phyloP scores from a whole-genome alignment of 495 filamentous ascomycete genomes.

The Lichenothelia convexa region DNA sequence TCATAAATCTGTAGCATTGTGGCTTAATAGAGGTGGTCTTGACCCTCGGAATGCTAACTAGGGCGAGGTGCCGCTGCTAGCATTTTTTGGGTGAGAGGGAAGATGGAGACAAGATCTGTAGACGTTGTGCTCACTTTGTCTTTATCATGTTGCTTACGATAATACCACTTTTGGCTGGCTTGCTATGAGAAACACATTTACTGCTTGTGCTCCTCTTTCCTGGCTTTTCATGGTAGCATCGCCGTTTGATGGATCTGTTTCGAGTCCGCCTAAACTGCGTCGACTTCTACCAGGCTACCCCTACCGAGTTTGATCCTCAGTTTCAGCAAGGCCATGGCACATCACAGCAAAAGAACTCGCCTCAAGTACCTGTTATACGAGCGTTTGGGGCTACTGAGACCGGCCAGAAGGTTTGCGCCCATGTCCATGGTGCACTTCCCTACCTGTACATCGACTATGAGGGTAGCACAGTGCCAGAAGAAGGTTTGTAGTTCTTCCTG shows the following conservation, averaged over 20 bases:
- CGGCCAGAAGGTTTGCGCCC: slow-evolving; percentile 89
- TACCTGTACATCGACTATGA: slow-evolving; percentile 85
- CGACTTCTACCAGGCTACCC: slow-evolving; percentile 70
- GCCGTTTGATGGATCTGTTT: slow-evolving; percentile 29
- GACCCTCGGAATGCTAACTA: background rate
- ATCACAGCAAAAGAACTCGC: slow-evolving; percentile 34
- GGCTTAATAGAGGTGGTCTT: background rate
- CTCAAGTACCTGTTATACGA: slow-evolving; percentile 71
- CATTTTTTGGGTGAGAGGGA: background rate
- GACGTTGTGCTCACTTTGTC: background rate
- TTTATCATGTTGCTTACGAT: background rate
- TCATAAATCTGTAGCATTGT: no score
- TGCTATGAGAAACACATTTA: no score
- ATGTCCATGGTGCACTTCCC: slow-evolving; percentile 89
- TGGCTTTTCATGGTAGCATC: background rate
- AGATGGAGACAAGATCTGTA: background rate
- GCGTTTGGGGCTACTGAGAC: slow-evolving; percentile 89
- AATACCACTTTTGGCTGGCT: no score
- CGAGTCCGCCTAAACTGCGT: slow-evolving; percentile 85
- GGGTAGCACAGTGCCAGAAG: slow-evolving; percentile 43
- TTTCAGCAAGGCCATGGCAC: slow-evolving; percentile 39
- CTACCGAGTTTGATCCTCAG: slow-evolving; percentile 65
- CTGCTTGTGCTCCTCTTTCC: no score
- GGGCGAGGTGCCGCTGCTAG: background rate
- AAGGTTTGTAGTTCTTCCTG: slow-evolving; percentile 30